These are phyloP conservation scores for Dendrothele bispora DNA, from an alignment of 768 basidiomycete genomes.

Conservation along the genomic window DNA sequence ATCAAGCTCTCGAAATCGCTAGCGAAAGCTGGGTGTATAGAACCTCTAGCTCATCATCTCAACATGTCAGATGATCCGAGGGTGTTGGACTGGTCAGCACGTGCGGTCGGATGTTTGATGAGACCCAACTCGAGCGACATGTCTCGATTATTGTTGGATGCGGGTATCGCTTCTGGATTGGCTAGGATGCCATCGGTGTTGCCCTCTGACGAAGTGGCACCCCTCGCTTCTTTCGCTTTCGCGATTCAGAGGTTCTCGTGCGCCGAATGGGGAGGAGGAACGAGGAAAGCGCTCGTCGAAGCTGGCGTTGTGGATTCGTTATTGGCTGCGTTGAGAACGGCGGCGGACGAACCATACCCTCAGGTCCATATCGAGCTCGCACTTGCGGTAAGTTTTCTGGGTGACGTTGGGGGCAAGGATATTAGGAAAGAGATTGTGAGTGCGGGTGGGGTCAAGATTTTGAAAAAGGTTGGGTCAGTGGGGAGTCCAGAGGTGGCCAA, in stretches of 20 bases:
- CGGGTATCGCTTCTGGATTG: conserved; percentile 21
- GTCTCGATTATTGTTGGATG: conserved; percentile 21
- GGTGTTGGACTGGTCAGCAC: conserved; percentile 19
- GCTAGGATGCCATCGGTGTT: conserved; percentile 24
- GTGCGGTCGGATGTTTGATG: conserved; percentile 26
- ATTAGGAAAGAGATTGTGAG: conserved; percentile 28
- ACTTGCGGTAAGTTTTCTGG: conserved; percentile 22
- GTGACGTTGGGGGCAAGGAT: conserved; percentile 23
- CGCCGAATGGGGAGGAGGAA: conserved; percentile 26
- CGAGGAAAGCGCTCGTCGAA: conserved; percentile 23
- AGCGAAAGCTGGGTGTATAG: conserved; percentile 18
- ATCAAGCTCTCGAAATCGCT: conserved; percentile 25
- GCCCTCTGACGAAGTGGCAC: conserved; percentile 21
- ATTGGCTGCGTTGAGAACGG: conserved; percentile 23
- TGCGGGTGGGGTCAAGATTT: conserved; percentile 24
- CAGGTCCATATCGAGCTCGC: conserved; percentile 26
- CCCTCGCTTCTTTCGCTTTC: conserved; percentile 24
- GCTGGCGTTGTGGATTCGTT: conserved; percentile 27
- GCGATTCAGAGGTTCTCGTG: conserved; percentile 24
- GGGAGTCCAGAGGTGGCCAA: conserved; percentile 21
- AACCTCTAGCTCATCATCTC: conserved; percentile 17
- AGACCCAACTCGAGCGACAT: conserved; percentile 25
- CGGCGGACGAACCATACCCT: conserved; percentile 21
- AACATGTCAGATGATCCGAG: conserved; percentile 16
- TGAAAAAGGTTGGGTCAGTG: conserved; percentile 16